Conservation (phyloP, 305 asterid genomes). For the Fraxinus dipetala region DNA sequence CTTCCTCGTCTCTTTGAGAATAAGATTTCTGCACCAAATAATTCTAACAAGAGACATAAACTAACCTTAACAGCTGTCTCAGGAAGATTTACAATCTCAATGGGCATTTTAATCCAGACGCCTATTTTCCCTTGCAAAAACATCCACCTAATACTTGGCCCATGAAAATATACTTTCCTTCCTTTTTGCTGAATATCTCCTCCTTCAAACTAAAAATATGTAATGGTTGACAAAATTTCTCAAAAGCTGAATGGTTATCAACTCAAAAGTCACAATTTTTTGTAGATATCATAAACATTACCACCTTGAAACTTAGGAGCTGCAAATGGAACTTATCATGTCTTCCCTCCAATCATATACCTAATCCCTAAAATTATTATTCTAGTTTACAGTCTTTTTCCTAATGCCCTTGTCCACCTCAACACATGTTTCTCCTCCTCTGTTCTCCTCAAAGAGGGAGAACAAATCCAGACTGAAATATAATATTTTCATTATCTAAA, state of each 20-base stretch:
- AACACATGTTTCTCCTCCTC: background rate
- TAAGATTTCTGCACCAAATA: background rate
- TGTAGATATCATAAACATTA: background rate
- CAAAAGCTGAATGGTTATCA: background rate
- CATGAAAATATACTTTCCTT: background rate
- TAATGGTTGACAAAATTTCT: background rate
- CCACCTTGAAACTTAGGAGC: background rate
- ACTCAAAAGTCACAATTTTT: background rate
- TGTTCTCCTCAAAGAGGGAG: background rate
- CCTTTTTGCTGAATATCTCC: background rate
- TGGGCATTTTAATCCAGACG: conserved; percentile 83
- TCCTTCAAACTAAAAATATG: background rate
- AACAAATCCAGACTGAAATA: background rate
- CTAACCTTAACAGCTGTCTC: conserved; percentile 78
- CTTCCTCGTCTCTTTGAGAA: conserved; percentile 3
- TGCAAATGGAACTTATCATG: background rate
- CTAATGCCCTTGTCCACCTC: background rate
- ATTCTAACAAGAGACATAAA: background rate
- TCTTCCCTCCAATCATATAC: background rate
- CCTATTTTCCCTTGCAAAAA: conserved; percentile 74
- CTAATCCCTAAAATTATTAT: background rate
- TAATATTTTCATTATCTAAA: background rate
- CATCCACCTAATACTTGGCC: conserved; percentile 16
- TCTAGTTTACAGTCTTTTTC: background rate
- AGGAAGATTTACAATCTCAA: conserved; percentile 71